Base-by-base conservation (phyloP, 768 basidiomycete species). In the Cyclocybe cylindracea region DNA sequence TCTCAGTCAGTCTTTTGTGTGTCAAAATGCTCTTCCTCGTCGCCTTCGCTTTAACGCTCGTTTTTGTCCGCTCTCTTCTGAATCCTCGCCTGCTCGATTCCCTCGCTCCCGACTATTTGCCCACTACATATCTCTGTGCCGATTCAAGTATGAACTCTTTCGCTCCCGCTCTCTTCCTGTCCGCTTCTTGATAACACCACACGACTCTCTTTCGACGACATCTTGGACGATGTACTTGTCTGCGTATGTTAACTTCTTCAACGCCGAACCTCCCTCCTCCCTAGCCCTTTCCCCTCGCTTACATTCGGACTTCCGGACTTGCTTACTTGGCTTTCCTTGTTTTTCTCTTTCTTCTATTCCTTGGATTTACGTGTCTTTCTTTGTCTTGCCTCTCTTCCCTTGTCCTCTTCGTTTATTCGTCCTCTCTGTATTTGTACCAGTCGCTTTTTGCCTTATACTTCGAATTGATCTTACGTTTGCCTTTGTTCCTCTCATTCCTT, bases 191-290 rank as follows among this genome's bases (percentile, higher is more conserved):
- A 9, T 42, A 29, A n/a, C n/a, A n/a, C n/a, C n/a, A 5, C 41
- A 42, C 41, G 5, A 60, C 45, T 54, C 51, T 49, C 39, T 50
- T 43, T 34, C 33, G 35, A 51, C 52, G 51, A 53, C 39, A 47
- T 60, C 53, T 61, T 55, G 56, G 51, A 61, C 54, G 47, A 18
- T 56, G 53, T 58, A 54, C 43, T 47, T 40, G 13, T 40, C 10
- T 13, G 50, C 38, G 13, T 10, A 24, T 35, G 45, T 40, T 32
- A 14, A 39, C 38, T 1, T n/a, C n/a, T n/a, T n/a, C n/a, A n/a
- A n/a, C n/a, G n/a, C n/a, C n/a, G n/a, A n/a, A n/a, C n/a, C n/a
- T n/a, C n/a, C n/a, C n/a, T n/a, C n/a, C n/a, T n/a, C n/a, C n/a
- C n/a, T n/a, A n/a, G n/a, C n/a, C n/a, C n/a, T n/a, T n/a, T n/a